A percentile compares a stretch with the other conserved stretches of the same genome.
These are phyloP conservation scores for Cetradonia linearis DNA, from an alignment of 495 filamentous ascomycete genomes.

Conservation along the genomic window DNA sequence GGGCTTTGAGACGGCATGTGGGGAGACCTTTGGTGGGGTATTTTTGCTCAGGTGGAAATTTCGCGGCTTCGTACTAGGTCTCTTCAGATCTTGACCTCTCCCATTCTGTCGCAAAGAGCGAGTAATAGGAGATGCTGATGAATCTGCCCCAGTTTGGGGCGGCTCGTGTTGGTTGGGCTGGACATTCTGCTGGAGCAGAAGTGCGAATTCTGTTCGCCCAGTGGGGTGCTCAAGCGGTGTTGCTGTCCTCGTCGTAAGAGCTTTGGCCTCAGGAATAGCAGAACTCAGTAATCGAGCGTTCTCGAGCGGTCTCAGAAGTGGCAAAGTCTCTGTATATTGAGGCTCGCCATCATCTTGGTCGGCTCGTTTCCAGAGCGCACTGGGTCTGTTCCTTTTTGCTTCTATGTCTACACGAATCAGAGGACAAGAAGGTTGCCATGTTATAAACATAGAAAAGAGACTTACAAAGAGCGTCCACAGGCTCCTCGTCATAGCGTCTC, in stretches of 20 bases:
- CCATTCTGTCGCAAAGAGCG: background rate
- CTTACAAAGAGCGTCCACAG: slow-evolving; percentile 47
- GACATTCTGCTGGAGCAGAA: background rate
- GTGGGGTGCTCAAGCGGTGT: slow-evolving; percentile 3
- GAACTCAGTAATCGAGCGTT: background rate
- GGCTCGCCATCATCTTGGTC: background rate
- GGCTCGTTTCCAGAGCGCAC: slow-evolving; percentile 14
- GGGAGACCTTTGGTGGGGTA: background rate
- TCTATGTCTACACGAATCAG: slow-evolving; percentile 15
- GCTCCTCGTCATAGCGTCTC: slow-evolving; percentile 46
- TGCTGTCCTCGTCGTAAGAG: slow-evolving; percentile 9
- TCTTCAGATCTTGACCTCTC: background rate
- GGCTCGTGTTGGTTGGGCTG: background rate
- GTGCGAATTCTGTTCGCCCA: background rate
- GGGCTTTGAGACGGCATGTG: background rate
- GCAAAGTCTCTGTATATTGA: background rate
- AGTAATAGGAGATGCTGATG: background rate
- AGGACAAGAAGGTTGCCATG: background rate
- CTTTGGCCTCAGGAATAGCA: background rate
- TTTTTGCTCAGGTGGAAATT: slow-evolving; percentile 23
- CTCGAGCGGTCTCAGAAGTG: background rate
- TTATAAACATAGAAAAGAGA: background rate
- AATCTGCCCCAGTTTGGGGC: background rate
- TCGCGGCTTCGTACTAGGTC: slow-evolving; percentile 12
- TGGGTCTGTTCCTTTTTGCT: slow-evolving; percentile 17